Evolutionary conservation across 192 early-diverging fungal species (phyloP).

Genomic region (Coemansia sp.): DNA sequence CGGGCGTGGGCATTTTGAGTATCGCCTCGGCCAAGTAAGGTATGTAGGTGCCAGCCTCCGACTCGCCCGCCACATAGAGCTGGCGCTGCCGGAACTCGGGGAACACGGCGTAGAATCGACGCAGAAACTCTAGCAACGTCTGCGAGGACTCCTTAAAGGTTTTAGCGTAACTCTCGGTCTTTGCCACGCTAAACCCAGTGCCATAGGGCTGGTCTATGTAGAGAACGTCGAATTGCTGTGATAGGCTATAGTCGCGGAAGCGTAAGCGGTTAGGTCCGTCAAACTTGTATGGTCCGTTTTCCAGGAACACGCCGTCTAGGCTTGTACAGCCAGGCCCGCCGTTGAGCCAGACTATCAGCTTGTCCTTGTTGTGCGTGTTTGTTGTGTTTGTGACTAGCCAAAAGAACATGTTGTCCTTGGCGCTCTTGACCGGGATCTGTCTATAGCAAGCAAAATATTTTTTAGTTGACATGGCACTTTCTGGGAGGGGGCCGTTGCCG

Average conservation of each 20-base stretch:
- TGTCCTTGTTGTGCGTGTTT: slow-evolving; percentile 48
- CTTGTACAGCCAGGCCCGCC: slow-evolving; percentile 64
- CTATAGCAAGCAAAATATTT: slow-evolving; percentile 7
- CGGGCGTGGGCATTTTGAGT: slow-evolving; percentile 36
- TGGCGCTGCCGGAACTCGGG: slow-evolving; percentile 50
- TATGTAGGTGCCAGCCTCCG: slow-evolving; percentile 71
- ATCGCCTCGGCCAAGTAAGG: slow-evolving; percentile 65
- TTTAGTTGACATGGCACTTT: background rate
- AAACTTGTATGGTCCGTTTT: slow-evolving; percentile 64
- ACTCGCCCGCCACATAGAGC: slow-evolving; percentile 73
- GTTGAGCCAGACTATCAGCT: slow-evolving; percentile 63
- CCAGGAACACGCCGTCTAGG: slow-evolving; percentile 67
- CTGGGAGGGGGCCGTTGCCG: too few species aligned
- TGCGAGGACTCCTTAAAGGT: slow-evolving; percentile 44
- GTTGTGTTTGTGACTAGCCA: slow-evolving; percentile 55
- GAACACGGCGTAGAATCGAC: slow-evolving; percentile 59
- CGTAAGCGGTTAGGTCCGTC: slow-evolving; percentile 21
- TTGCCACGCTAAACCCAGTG: slow-evolving; percentile 56
- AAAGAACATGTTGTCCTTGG: slow-evolving; percentile 51
- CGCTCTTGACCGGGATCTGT: slow-evolving; percentile 38
- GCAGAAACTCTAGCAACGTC: slow-evolving; percentile 57
- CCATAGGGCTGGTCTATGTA: slow-evolving; percentile 70
- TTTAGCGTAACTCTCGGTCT: slow-evolving; percentile 8
- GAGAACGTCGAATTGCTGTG: slow-evolving; percentile 51
- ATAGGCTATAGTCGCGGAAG: slow-evolving; percentile 40